Conservation (phyloP, 2,329 filamentous ascomycete genomes). For the Escovopsis sp. region DNA sequence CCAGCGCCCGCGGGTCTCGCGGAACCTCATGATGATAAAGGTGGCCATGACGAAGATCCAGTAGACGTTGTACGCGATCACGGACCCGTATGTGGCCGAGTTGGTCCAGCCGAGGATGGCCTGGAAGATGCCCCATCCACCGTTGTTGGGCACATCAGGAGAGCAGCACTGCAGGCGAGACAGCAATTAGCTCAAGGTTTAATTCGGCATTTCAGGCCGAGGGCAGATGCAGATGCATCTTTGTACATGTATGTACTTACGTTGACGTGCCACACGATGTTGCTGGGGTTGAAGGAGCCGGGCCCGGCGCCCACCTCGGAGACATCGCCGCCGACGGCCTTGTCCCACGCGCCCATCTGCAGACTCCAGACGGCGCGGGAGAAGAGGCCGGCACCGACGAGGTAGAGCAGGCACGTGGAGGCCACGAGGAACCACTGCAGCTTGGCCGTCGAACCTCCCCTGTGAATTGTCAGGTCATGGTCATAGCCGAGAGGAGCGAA, state of each 20-base stretch:
- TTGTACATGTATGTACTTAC: no score
- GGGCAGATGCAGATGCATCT: background rate
- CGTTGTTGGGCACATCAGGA: constrained; percentile 53
- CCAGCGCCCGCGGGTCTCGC: constrained; percentile 40
- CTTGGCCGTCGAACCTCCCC: constrained; percentile 26
- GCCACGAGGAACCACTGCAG: constrained; percentile 63
- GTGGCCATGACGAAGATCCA: constrained; percentile 63
- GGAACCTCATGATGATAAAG: constrained; percentile 50
- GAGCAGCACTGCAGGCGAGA: constrained; percentile 51
- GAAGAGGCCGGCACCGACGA: constrained; percentile 71
- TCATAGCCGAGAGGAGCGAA: no score
- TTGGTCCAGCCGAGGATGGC: constrained; percentile 78
- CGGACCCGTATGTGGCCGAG: constrained; percentile 73
- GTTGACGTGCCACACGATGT: constrained; percentile 73
- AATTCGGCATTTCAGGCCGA: no score
- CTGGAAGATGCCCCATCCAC: constrained; percentile 80
- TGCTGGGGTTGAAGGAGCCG: constrained; percentile 64
- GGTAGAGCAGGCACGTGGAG: constrained; percentile 71
- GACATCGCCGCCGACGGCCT: constrained; percentile 42
- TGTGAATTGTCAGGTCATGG: constrained; percentile 10
- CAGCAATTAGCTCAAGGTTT: background rate
- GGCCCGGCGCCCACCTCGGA: constrained; percentile 39
- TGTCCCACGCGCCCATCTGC: constrained; percentile 54
- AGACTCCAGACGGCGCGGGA: constrained; percentile 63
- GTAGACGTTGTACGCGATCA: constrained; percentile 78